Evolutionary conservation across 164 flowering plant genomes (phyloP).

Genomic region (Akebia trifoliata): DNA sequence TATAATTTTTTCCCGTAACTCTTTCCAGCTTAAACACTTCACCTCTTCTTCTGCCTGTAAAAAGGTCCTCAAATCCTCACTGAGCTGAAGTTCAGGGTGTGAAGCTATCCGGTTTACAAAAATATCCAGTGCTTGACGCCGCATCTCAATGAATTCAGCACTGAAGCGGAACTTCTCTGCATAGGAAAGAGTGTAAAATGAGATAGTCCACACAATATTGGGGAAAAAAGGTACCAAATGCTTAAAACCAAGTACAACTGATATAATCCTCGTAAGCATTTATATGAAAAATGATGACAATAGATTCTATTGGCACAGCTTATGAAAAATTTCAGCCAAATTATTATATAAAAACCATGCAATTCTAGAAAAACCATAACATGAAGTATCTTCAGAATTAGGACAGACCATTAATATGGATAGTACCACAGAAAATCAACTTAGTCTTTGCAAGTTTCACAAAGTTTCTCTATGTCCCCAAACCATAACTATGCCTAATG

Average conservation of each 20-base stretch:
- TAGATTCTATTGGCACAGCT: neutral
- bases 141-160: slow-evolving; percentile 97
- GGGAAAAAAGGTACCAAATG: neutral
- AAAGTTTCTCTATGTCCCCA: neutral
- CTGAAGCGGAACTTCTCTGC: slow-evolving; percentile 97
- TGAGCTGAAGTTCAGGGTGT: slow-evolving; percentile 80
- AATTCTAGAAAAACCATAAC: no score
- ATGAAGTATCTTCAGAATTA: no score
- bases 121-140: slow-evolving; percentile 81
- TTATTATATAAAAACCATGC: no score
- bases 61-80: slow-evolving; percentile 86
- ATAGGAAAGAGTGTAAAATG: slow-evolving; percentile 15
- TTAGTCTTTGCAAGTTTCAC: neutral
- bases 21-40: slow-evolving; percentile 8
- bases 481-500: neutral
- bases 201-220: neutral
- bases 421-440: no score
- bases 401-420: no score
- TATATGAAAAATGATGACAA: neutral
- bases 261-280: neutral
- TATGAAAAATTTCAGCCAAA: no score
- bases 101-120: slow-evolving; percentile 88
- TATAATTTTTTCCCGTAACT: neutral
- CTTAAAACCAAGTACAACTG: neutral
- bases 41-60: slow-evolving; percentile 97